Conservation (phyloP, 768 basidiomycete species). For the Russula emetica region DNA sequence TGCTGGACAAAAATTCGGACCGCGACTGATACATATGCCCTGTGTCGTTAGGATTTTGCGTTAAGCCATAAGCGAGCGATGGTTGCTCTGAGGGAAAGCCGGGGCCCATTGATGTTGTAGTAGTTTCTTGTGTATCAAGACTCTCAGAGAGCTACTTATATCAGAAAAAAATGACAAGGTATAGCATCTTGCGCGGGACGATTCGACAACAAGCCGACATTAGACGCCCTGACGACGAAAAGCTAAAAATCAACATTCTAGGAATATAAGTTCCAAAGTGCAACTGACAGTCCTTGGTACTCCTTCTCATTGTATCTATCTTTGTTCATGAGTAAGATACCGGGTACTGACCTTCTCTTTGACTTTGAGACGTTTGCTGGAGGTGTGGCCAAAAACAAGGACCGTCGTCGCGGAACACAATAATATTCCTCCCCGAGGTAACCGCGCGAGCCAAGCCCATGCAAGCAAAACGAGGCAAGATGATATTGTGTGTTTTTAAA, state of each 20-base stretch:
- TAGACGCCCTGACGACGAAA: not conserved
- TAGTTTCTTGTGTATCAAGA: not conserved
- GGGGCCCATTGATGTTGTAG: not conserved
- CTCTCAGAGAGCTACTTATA: constrained; percentile 5
- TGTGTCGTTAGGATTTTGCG: too few species aligned
- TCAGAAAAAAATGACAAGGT: not conserved
- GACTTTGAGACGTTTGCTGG: not conserved
- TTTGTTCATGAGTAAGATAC: not conserved
- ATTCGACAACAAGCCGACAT: not conserved
- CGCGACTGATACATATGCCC: too few species aligned
- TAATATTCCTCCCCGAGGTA: not conserved
- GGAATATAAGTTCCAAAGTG: not conserved
- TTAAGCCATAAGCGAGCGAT: not conserved
- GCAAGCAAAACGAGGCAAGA: not conserved
- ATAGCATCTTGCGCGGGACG: not conserved
- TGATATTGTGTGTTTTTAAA: too few species aligned
- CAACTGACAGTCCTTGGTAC: not conserved
- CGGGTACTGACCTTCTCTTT: not conserved
- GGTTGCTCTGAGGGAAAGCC: not conserved
- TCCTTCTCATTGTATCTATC: not conserved
- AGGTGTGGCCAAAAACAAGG: not conserved
- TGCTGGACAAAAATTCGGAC: too few species aligned
- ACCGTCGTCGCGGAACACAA: too few species aligned
- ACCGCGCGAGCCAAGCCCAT: not conserved
- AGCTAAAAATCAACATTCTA: not conserved